Conservation (phyloP, 495 filamentous ascomycete genomes). For the Arthonia radiata region DNA sequence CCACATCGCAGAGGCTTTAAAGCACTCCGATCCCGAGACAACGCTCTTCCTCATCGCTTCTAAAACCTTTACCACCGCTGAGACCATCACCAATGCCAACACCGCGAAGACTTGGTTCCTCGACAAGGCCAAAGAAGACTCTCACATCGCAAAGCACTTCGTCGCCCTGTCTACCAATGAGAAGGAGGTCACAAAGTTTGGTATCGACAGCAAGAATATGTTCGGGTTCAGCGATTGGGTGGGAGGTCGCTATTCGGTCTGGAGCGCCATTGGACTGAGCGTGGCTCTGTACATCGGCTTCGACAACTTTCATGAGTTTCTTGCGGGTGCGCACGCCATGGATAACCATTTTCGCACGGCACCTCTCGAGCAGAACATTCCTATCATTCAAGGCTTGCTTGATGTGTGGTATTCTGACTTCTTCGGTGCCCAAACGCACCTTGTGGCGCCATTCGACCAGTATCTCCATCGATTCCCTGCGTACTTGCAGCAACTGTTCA, state of each 20-base stretch:
- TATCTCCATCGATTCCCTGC: conserved; percentile 97
- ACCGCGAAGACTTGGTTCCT: conserved; percentile 94
- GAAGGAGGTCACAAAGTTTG: conserved; percentile 85
- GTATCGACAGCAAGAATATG: conserved; percentile 96
- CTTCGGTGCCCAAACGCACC: conserved; percentile 89
- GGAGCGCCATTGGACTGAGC: conserved; percentile 92
- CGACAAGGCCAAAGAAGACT: conserved; percentile 48
- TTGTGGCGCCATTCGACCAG: conserved; percentile 95
- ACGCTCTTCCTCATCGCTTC: conserved; percentile 93
- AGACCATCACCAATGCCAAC: conserved; percentile 92
- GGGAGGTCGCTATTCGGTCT: conserved; percentile 90
- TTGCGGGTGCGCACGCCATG: conserved; percentile 88
- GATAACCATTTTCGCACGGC: conserved; percentile 90
- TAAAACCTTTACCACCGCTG: conserved; percentile 97
- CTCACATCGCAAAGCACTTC: conserved; percentile 86
- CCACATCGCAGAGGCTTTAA: conserved; percentile 84
- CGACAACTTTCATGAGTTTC: conserved; percentile 93
- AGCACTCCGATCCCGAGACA: conserved; percentile 75
- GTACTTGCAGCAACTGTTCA: conserved; percentile 95
- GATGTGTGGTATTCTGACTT: conserved; percentile 98
- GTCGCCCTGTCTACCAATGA: conserved; percentile 95
- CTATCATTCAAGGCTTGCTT: conserved; percentile 69
- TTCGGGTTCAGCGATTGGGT: conserved; percentile 98
- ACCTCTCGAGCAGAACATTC: conserved; percentile 85
- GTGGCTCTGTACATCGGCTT: conserved; percentile 85